Evolutionary conservation across 2,329 filamentous ascomycete genomes (phyloP), one percentile per base, ranked within the genome.

Genomic region (Fusarium xyrophilum): DNA sequence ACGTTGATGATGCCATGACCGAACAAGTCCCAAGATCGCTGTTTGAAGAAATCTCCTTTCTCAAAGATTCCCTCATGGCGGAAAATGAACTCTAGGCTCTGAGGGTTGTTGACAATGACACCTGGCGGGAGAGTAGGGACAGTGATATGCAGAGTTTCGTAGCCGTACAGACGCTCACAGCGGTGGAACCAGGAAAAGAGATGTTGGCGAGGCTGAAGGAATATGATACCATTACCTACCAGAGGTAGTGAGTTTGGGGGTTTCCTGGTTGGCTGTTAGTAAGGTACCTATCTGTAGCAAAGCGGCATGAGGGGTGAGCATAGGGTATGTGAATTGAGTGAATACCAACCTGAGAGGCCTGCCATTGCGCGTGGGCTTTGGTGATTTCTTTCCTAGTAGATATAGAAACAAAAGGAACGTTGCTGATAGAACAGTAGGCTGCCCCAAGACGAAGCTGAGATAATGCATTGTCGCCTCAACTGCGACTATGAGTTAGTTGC

Each of bases 1-100:
- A 85, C 84, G 68, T 90, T 91, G 76, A 90, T 89, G 68, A 91
- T 90, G 28, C 88, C 88, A 67, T 88, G 82, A 3, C 86, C 88
- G 64, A 91, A 91, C 1, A 91, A 77, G 72, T 90, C 88, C 82
- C 84, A 85, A 0, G 87, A 85, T 38, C 87, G 82, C 21, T 79
- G 77, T 67, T 86, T 88, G 72, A 91, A 86, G 65, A 91, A 89
- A 4, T 82, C 79, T 17, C 88, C 88, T 71, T 90, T 91, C 46
- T 83, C 80, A 71, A 91, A 89, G 15, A 86, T 75, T 14, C 81
- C 83, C 71, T 89, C 87, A 63, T 88, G 82, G 73, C 84, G 87
- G 70, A 90, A 84, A 32, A 90, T 83, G 68, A 82, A 89, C 35
- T 90, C 88, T 2, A 91, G 81, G 66, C 88, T 89, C 59, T 78